Base-by-base conservation (phyloP, 2,329 filamentous ascomycete species). In the Cytospora piceae region DNA sequence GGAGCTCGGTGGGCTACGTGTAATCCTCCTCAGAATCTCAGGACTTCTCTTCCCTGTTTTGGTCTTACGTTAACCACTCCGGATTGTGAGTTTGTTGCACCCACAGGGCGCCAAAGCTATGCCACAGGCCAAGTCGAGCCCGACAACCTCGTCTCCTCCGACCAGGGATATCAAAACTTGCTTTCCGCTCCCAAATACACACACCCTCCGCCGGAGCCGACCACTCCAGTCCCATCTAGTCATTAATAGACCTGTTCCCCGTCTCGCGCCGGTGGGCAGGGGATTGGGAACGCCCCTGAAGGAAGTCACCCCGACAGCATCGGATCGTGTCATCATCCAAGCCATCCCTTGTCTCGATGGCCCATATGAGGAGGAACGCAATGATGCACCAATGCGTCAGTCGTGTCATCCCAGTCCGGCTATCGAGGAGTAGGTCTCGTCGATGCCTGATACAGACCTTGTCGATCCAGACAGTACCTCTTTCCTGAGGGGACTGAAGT, bases 401-500 rank as follows among this genome's bases (percentile, higher is more conserved):
- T 22, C 32, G 11, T 31, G 22, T 31, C 31, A 7, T 42, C n/a
- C 22, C 14, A 17, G 24, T 22, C 31, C 34, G 17, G 42, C 53
- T 24, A 32, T 54, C 17, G 42, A 46, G n/a, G 49, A 63, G 24
- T 56, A 58, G 64, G 60, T 46, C 12, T 63, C 60, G 4, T 59
- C 60, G 5, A 29, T 59, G 14, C 20, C 54, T 4, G 31, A 15
- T 11, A 9, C 59, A 27, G 4, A n/a, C 53, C 17, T 29, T 24
- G 17, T 34, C 22, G 27, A 53, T 5, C 20, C 11, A 24, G 46
- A 24, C 46, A 24, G 12, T 24, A 12, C 14, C n/a, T 49, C 46
- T n/a, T n/a, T 24, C 24, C 46, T 3, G 6, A n/a, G 12, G 29
- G 8, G 1, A 24, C 9, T 3, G 17, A 1, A n/a, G 1, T 39